A percentile compares a stretch with the other conserved stretches of the same genome.
These are phyloP conservation scores for Magnolia officinalis DNA, from an alignment of 164 flowering plant genomes.

Conservation along the genomic window DNA sequence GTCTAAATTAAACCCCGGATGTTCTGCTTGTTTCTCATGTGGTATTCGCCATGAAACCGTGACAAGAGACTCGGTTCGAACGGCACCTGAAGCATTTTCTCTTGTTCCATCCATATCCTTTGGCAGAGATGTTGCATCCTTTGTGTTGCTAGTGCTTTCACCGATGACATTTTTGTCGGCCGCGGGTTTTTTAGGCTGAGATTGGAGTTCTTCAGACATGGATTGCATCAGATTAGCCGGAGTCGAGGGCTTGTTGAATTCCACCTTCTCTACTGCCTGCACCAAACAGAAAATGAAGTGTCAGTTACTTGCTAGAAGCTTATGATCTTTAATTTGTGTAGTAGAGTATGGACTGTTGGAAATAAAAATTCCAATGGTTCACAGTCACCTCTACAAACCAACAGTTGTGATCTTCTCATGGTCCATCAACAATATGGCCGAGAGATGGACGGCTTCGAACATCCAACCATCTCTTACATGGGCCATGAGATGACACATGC, in stretches of 20 bases:
- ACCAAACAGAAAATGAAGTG: not conserved
- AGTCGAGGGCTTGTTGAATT: not conserved
- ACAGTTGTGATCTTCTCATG: too few relatives aligned
- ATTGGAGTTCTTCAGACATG: not conserved
- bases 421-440: too few relatives aligned
- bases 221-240: conserved; percentile 9
- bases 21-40: conserved; percentile 21
- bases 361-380: too few relatives aligned
- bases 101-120: conserved; percentile 9
- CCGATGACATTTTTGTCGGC: not conserved
- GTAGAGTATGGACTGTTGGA: too few relatives aligned
- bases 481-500: not conserved
- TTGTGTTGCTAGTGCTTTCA: conserved; percentile 6
- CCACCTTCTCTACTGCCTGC: conserved; percentile 21
- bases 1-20: conserved; percentile 39
- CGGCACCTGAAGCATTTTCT: conserved; percentile 21
- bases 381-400: too few relatives aligned
- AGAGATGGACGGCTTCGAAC: too few relatives aligned
- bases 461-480: too few relatives aligned
- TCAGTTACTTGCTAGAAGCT: too few relatives aligned
- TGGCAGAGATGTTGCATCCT: conserved; percentile 4
- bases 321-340: too few relatives aligned
- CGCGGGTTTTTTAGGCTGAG: not conserved
- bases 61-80: conserved; percentile 20
- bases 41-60: conserved; percentile 27